phyloP scores from a whole-genome alignment of 2,329 filamentous ascomycete species.

The Dissoconium aciculare region DNA sequence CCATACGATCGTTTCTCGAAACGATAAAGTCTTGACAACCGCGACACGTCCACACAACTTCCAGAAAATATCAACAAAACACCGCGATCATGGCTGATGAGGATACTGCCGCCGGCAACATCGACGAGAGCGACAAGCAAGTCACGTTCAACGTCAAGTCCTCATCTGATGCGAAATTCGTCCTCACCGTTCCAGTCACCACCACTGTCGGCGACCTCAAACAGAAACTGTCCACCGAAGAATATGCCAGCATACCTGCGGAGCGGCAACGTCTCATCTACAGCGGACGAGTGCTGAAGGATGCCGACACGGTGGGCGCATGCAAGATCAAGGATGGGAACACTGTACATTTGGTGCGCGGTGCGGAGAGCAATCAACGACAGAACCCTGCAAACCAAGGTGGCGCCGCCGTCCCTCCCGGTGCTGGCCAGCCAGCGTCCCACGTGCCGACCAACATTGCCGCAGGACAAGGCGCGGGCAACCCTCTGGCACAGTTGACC shows the following conservation, averaged over 20 bases:
- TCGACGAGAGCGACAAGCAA: constrained; percentile 50
- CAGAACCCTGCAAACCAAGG: constrained; percentile 40
- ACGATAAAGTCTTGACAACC: too few relatives aligned
- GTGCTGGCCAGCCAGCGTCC: constrained; percentile 36
- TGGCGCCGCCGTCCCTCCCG: constrained; percentile 24
- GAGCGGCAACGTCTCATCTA: constrained; percentile 93
- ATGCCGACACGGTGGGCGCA: constrained; percentile 65
- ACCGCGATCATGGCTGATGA: constrained; percentile 59
- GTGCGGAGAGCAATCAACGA: constrained; percentile 70
- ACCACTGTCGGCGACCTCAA: constrained; percentile 78
- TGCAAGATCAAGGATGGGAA: constrained; percentile 96
- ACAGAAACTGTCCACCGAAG: constrained; percentile 63
- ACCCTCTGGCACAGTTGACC: constrained; percentile 77
- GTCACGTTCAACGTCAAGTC: constrained; percentile 96
- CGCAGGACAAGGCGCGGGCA: constrained; percentile 63
- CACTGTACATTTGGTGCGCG: constrained; percentile 93
- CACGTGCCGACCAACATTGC: constrained; percentile 64
- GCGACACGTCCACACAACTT: too few relatives aligned
- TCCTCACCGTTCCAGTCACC: constrained; percentile 61
- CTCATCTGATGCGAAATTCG: constrained; percentile 77
- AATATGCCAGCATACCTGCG: constrained; percentile 73
- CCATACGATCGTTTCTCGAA: too few relatives aligned
- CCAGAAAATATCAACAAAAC: too few relatives aligned
- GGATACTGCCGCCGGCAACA: constrained; percentile 16
- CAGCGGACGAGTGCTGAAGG: constrained; percentile 91